A percentile compares a stretch with the other conserved stretches of the same genome.
phyloP scores from a whole-genome alignment of 345 rosid species.

The Gossypium ekmanianum region DNA sequence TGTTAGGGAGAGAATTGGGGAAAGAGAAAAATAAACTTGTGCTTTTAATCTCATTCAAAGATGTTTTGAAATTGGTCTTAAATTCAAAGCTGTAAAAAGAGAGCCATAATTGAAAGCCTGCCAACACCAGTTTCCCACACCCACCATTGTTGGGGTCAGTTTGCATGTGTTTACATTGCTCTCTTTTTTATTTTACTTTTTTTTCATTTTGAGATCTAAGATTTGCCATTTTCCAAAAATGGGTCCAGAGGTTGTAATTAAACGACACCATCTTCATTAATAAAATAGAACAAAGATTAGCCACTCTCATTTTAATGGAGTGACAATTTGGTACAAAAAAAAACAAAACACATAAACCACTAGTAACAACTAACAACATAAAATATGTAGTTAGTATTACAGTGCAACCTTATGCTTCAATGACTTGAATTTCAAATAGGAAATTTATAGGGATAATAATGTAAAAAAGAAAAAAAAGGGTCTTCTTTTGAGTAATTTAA shows the following conservation, averaged over 20 bases:
- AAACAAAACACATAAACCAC: not conserved
- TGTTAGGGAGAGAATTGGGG: no score
- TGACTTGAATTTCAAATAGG: not conserved
- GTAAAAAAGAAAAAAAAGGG: not conserved
- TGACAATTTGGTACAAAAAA: conserved; percentile 4
- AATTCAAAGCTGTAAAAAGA: not conserved
- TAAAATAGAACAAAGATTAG: conserved; percentile 14
- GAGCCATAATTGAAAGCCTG: not conserved
- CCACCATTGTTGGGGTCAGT: not conserved
- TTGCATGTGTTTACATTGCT: not conserved
- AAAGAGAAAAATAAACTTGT: no score
- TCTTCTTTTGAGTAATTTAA: conserved; percentile 24
- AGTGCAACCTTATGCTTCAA: not conserved
- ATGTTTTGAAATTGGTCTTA: not conserved
- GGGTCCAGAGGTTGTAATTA: not conserved
- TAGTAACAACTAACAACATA: conserved; percentile 1
- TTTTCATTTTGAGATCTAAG: not conserved
- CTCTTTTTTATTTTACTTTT: not conserved
- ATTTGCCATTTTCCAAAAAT: not conserved
- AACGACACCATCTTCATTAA: conserved; percentile 19
- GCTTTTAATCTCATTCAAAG: not conserved
- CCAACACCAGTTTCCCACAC: not conserved
- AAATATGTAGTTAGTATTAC: not conserved
- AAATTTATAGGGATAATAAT: not conserved
- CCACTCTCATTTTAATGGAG: conserved; percentile 32